Evolutionary conservation across 2,329 filamentous ascomycete species (phyloP).

Genomic region (Triangularia verruculosa): DNA sequence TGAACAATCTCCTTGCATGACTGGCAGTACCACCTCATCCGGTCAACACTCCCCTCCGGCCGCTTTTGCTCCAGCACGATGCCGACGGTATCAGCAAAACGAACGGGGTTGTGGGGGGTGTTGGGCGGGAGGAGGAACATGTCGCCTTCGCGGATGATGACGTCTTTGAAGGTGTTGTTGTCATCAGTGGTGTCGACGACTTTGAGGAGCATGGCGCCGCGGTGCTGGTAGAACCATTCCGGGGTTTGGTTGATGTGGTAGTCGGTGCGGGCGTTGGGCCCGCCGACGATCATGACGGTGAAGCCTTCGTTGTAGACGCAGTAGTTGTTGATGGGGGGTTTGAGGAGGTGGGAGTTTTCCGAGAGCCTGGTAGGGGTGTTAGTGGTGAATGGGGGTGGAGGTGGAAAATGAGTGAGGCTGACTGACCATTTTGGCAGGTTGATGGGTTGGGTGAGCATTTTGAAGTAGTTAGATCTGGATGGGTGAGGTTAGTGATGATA

Average conservation of each 20-base stretch:
- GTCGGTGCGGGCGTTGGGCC: slow-evolving; percentile 92
- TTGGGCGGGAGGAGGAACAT: slow-evolving; percentile 92
- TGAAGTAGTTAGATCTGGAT: slow-evolving; percentile 9
- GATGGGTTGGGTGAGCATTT: slow-evolving; percentile 50
- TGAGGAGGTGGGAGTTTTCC: slow-evolving; percentile 85
- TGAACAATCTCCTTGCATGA: slow-evolving; percentile 70
- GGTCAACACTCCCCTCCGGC: slow-evolving; percentile 67
- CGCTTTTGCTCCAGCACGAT: slow-evolving; percentile 86
- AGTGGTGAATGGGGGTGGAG: neutral
- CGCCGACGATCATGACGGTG: slow-evolving; percentile 84
- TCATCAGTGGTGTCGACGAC: slow-evolving; percentile 67
- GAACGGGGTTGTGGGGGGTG: slow-evolving; percentile 92
- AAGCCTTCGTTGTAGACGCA: slow-evolving; percentile 87
- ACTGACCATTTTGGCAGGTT: slow-evolving; percentile 57
- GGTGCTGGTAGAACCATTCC: slow-evolving; percentile 98
- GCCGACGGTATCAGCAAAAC: slow-evolving; percentile 91
- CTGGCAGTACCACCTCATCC: slow-evolving; percentile 84
- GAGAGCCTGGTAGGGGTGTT: slow-evolving; percentile 62
- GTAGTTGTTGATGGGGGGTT: slow-evolving; percentile 96
- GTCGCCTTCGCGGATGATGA: slow-evolving; percentile 87
- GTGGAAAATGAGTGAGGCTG: neutral
- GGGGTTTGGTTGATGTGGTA: slow-evolving; percentile 97
- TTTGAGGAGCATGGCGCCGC: slow-evolving; percentile 89
- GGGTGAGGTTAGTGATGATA: neutral
- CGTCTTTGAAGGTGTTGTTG: slow-evolving; percentile 65